phyloP scores from a whole-genome alignment of 805 yeast genomes.

The Blastobotrys americana region DNA sequence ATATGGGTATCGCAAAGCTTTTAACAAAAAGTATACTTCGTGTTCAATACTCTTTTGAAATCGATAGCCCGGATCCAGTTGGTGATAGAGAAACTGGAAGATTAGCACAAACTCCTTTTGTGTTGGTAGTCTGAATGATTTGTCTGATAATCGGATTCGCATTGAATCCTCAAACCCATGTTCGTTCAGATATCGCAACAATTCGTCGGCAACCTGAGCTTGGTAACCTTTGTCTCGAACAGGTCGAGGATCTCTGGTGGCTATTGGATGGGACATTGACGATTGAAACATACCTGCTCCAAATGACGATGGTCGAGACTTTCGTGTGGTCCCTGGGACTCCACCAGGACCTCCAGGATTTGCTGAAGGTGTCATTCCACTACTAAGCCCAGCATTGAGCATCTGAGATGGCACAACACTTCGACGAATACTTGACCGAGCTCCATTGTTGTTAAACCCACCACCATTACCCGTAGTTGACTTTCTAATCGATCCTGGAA shows the following conservation, averaged over 20 bases:
- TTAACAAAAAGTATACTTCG: constrained; percentile 64
- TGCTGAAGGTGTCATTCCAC: too few relatives aligned
- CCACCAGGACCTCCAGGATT: constrained; percentile 1
- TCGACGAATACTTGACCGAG: constrained; percentile 2
- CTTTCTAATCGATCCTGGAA: background rate
- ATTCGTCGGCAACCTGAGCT: constrained; percentile 54
- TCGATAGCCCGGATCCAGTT: constrained; percentile 71
- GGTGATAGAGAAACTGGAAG: constrained; percentile 71
- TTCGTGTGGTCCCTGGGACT: background rate
- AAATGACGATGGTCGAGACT: constrained; percentile 16
- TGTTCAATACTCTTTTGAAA: constrained; percentile 63
- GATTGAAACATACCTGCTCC: constrained; percentile 10
- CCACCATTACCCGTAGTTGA: background rate
- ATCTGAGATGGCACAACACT: constrained; percentile 9
- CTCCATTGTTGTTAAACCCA: background rate
- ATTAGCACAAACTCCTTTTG: constrained; percentile 76
- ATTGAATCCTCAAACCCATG: constrained; percentile 69
- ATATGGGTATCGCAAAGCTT: constrained; percentile 67
- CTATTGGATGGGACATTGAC: background rate
- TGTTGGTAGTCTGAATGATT: constrained; percentile 67
- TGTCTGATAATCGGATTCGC: constrained; percentile 59
- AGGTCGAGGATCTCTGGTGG: constrained; percentile 60
- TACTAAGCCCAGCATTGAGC: constrained; percentile 7
- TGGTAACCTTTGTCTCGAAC: constrained; percentile 67
- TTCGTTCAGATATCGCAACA: constrained; percentile 53